Conservation (phyloP, 192 early-diverging fungal genomes). For the Coemansia sp. region DNA sequence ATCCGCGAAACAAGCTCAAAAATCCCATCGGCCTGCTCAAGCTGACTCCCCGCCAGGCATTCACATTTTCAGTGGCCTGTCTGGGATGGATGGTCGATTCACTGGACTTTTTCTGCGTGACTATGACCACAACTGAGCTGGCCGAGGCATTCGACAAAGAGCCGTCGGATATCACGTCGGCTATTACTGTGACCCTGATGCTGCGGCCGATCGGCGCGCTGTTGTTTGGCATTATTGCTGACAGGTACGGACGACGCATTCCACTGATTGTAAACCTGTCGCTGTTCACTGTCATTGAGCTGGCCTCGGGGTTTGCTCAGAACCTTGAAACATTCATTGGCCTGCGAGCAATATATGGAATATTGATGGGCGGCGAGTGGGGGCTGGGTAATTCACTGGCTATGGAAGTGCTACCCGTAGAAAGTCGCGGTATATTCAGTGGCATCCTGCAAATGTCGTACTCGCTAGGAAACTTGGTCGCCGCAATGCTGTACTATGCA, state of each 20-base stretch:
- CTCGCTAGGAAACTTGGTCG: constrained; percentile 66
- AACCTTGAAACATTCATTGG: constrained; percentile 64
- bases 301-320: constrained; percentile 64
- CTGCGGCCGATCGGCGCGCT: constrained; percentile 71
- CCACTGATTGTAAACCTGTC: constrained; percentile 69
- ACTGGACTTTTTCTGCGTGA: constrained; percentile 69
- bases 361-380: constrained; percentile 75
- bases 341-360: constrained; percentile 59
- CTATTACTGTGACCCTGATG: constrained; percentile 69
- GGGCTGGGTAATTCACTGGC: constrained; percentile 71
- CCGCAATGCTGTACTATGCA: constrained; percentile 60
- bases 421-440: constrained; percentile 70
- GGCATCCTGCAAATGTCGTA: constrained; percentile 77
- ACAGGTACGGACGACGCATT: constrained; percentile 66
- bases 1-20: constrained; percentile 23
- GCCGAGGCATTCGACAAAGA: constrained; percentile 58
- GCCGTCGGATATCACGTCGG: constrained; percentile 59
- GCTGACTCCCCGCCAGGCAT: constrained; percentile 43
- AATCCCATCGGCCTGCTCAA: constrained; percentile 38
- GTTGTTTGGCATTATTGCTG: constrained; percentile 68
- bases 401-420: constrained; percentile 67
- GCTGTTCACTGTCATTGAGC: constrained; percentile 62
- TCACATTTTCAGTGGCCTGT: constrained; percentile 56
- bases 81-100: constrained; percentile 75
- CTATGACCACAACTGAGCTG: constrained; percentile 58